Evolutionary conservation across 306 rosid genomes (phyloP).

Genomic region (Corylus avellana): DNA sequence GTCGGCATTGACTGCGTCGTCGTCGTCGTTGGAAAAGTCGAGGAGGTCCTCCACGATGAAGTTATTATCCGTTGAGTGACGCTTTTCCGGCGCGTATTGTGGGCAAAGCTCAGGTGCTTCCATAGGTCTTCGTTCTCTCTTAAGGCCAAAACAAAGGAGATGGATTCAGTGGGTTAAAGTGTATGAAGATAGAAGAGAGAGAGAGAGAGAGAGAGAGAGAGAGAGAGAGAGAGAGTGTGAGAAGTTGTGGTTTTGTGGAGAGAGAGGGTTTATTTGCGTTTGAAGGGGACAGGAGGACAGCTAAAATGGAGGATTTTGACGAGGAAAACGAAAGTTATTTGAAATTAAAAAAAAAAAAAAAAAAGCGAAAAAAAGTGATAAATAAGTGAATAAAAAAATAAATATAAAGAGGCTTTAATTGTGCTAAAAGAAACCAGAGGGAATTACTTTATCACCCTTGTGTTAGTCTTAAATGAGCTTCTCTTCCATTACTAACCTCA

Average conservation of each 20-base stretch:
- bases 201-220: slow-evolving; percentile 19
- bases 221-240: slow-evolving; percentile 39
- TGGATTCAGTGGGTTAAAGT: slow-evolving; percentile 20
- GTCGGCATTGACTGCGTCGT: slow-evolving; percentile 35
- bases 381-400: slow-evolving; percentile 6
- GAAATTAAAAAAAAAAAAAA: neutral
- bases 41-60: slow-evolving; percentile 85
- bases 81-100: slow-evolving; percentile 47
- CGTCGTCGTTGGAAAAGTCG: slow-evolving; percentile 72
- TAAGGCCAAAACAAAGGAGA: neutral
- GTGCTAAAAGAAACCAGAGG: slow-evolving; percentile 27
- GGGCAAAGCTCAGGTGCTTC: slow-evolving; percentile 63
- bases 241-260: slow-evolving; percentile 52
- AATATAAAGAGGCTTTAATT: slow-evolving; percentile 42
- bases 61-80: slow-evolving; percentile 26
- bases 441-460: slow-evolving; percentile 2
- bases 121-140: slow-evolving; percentile 31
- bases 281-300: slow-evolving; percentile 63
- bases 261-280: slow-evolving; percentile 64
- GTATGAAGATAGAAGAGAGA: slow-evolving; percentile 22
- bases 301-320: slow-evolving; percentile 43
- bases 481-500: neutral
- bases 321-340: slow-evolving; percentile 13
- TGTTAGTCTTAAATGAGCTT: neutral
- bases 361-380: neutral